Evolutionary conservation across 352 stramenopile genomes (phyloP).

Genomic region (Phytophthora pistaciae): DNA sequence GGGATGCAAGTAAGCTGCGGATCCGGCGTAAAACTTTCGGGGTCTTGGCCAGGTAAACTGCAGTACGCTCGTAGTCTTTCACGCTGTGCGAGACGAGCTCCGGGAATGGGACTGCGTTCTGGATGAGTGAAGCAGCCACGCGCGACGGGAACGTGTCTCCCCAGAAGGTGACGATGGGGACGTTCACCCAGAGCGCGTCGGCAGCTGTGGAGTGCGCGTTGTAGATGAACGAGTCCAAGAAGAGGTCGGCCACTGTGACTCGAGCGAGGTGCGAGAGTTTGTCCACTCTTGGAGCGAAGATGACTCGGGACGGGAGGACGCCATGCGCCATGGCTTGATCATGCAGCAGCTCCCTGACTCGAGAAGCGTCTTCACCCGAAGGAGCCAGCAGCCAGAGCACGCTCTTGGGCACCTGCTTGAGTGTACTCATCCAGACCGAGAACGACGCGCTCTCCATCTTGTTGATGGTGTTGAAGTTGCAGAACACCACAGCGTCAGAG

Average conservation of each 20-base stretch:
- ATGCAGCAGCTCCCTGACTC: conserved; percentile 38
- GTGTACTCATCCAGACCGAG: conserved; percentile 87
- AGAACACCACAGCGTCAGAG: conserved; percentile 66
- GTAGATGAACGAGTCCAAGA: conserved; percentile 96
- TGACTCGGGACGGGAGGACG: conserved; percentile 63
- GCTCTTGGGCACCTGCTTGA: conserved; percentile 82
- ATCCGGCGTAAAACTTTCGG: conserved; percentile 29
- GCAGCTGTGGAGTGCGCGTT: conserved; percentile 96
- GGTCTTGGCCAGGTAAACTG: conserved; percentile 54
- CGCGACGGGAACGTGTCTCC: conserved; percentile 78
- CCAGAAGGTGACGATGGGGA: conserved; percentile 92
- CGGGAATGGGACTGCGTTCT: conserved; percentile 38
- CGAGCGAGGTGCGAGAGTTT: conserved; percentile 86
- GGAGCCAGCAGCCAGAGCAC: conserved; percentile 90
- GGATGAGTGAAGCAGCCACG: conserved; percentile 70
- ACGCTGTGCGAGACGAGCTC: conserved; percentile 58
- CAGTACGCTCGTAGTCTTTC: conserved; percentile 78
- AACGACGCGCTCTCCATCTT: conserved; percentile 95
- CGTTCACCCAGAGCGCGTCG: conserved; percentile 89
- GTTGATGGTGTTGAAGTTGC: conserved; percentile 95
- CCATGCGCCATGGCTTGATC: conserved; percentile 72
- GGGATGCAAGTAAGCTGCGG: conserved; percentile 38
- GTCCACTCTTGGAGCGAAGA: conserved; percentile 72
- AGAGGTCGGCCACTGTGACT: conserved; percentile 88
- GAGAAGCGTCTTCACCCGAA: conserved; percentile 24